Evolutionary conservation across 768 basidiomycete species (phyloP), one percentile per base, ranked within the genome.

Genomic region (Lactifluus rugatus): DNA sequence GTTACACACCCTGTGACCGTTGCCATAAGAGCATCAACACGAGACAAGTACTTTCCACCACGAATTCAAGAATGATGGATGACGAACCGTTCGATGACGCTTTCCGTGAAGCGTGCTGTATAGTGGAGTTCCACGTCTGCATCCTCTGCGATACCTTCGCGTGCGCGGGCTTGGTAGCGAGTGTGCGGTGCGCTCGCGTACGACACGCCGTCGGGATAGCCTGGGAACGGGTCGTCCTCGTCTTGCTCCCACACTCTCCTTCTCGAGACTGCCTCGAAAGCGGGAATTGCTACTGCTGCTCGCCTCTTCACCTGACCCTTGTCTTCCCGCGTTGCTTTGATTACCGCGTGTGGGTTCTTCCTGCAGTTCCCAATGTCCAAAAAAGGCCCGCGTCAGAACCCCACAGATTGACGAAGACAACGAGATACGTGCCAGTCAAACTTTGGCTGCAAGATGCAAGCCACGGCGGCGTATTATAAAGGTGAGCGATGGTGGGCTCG

Each of bases 371-470:
- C 13, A 28, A 28, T 9, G 17, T 21, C 17, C 26, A 4, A 45
- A 44, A 31, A 31, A 9, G 2, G 5, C 26, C 2, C n/a, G 17
- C 25, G 34, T 50, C 21, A 57, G 13, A 23, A 19, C n/a, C n/a
- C n/a, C n/a, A 23, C 23, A 7, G n/a, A 17, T 3, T 14, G 32
- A 34, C 13, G 17, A 37, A 26, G 28, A 21, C n/a, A 1, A 42
- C 3, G 14, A 41, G 36, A 31, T 31, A 55, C 58, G 48, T 60
- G 81, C 88, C 88, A 90, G 56, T 90, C 85, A 70, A 86, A 90
- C 1, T 70, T 72, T 31, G 82, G 82, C 83, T 87, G 23, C 5
- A 44, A 2, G 17, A 14, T 3, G 17, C 5, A 23, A n/a, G n/a
- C 2, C 37, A 10, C 25, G 6, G 17, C 14, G 23, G 46, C 11